Percentiles rank a stretch among this genome's conserved stretches.
Conservation (phyloP, 345 rosid species). For the Corchorus olitorius region DNA sequence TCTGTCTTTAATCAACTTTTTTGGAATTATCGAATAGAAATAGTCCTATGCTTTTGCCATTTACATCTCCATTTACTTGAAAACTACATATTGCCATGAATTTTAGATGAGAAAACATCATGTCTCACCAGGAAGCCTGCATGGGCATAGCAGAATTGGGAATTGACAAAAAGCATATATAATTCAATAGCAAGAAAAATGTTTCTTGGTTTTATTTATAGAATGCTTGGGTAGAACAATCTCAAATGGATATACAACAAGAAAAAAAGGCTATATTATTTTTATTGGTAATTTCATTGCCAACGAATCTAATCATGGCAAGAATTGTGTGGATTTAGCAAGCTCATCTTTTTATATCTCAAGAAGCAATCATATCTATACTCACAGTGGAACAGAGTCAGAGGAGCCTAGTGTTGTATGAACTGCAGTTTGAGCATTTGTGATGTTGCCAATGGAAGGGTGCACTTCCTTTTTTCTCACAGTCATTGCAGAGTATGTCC, state of each 20-base stretch:
- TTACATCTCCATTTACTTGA: too few species aligned
- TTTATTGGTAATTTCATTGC: background rate
- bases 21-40: background rate
- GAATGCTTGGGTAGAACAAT: background rate
- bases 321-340: background rate
- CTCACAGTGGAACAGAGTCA: slow-evolving; percentile 25
- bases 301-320: background rate
- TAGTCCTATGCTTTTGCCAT: too few species aligned
- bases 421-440: slow-evolving; percentile 62
- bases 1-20: background rate
- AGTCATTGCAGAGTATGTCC: slow-evolving; percentile 70
- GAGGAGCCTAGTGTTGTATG: slow-evolving; percentile 66
- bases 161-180: background rate
- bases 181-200: background rate
- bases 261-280: background rate
- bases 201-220: background rate
- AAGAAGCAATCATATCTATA: slow-evolving; percentile 19
- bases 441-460: slow-evolving; percentile 68
- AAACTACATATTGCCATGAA: too few species aligned
- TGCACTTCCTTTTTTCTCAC: slow-evolving; percentile 65
- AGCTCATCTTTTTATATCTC: background rate
- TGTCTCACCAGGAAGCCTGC: too few species aligned
- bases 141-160: too few species aligned
- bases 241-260: background rate
- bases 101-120: too few species aligned